These are phyloP conservation scores for Penicillium coprophilum DNA, from an alignment of 495 filamentous ascomycete genomes.

Conservation along the genomic window DNA sequence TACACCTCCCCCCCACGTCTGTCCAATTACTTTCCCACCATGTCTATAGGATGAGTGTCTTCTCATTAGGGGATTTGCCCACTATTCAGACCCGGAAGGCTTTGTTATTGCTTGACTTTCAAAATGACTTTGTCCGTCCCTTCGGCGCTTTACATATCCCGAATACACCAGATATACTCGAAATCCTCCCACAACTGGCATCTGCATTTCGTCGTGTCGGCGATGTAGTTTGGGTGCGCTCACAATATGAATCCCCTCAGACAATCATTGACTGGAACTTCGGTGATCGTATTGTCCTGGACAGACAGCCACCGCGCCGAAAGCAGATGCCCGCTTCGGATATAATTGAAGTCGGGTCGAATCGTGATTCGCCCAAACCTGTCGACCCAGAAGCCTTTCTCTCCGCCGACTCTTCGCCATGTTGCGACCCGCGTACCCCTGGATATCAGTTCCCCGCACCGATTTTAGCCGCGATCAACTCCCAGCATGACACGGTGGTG, in stretches of 20 bases:
- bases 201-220: slow-evolving; percentile 73
- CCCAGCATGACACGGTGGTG: slow-evolving; percentile 62
- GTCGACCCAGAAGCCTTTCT: slow-evolving; percentile 65
- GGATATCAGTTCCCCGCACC: slow-evolving; percentile 68
- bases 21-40: slow-evolving; percentile 13
- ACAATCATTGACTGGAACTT: slow-evolving; percentile 47
- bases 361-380: slow-evolving; percentile 30
- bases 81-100: slow-evolving; percentile 74
- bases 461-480: slow-evolving; percentile 55
- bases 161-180: slow-evolving; percentile 64
- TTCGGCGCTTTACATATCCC: slow-evolving; percentile 67
- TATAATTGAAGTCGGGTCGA: slow-evolving; percentile 23
- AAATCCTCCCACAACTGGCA: slow-evolving; percentile 63
- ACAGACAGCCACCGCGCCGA: slow-evolving; percentile 20
- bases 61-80: slow-evolving; percentile 44
- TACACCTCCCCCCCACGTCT: not conserved
- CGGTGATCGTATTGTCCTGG: slow-evolving; percentile 41
- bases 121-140: slow-evolving; percentile 83
- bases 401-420: slow-evolving; percentile 51
- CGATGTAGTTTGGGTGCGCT: slow-evolving; percentile 86
- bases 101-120: slow-evolving; percentile 79
- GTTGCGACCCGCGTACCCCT: slow-evolving; percentile 57
- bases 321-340: slow-evolving; percentile 14
- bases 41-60: slow-evolving; percentile 39
- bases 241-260: slow-evolving; percentile 65